phyloP scores from a whole-genome alignment of 2,329 filamentous ascomycete genomes.

The Xylariaceae sp. region DNA sequence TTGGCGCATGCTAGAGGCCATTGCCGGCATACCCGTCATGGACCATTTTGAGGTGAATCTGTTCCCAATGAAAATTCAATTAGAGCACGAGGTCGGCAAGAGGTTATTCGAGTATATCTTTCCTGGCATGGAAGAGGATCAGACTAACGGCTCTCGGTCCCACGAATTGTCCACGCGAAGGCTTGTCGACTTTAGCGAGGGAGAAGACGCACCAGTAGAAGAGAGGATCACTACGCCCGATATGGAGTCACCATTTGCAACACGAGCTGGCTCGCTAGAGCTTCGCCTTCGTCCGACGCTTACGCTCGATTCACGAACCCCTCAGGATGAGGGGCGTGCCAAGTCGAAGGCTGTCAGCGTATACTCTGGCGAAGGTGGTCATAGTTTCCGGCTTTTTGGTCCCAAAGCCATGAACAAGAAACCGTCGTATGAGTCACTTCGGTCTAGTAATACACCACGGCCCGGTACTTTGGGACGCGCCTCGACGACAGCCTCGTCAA shows the following conservation, averaged over 20 bases:
- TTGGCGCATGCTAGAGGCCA: slow-evolving; percentile 97
- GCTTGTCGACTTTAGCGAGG: slow-evolving; percentile 41
- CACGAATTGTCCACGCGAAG: slow-evolving; percentile 58
- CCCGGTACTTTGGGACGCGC: slow-evolving; percentile 42
- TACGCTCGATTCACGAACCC: slow-evolving; percentile 47
- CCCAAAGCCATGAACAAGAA: slow-evolving; percentile 48
- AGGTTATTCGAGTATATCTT: slow-evolving; percentile 97
- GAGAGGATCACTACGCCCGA: slow-evolving; percentile 29
- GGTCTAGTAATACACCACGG: slow-evolving; percentile 36
- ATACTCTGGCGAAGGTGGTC: slow-evolving; percentile 43
- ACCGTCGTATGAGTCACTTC: slow-evolving; percentile 54
- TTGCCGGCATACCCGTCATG: slow-evolving; percentile 94
- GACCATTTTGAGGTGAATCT: slow-evolving; percentile 94
- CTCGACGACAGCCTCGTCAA: slow-evolving; percentile 39
- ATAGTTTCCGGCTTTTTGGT: slow-evolving; percentile 51
- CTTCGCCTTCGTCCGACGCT: slow-evolving; percentile 80
- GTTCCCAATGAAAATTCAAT: slow-evolving; percentile 87
- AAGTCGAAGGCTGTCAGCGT: slow-evolving; percentile 48
- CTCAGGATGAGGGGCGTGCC: slow-evolving; percentile 25
- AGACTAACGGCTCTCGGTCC: slow-evolving; percentile 31
- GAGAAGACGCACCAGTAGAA: slow-evolving; percentile 43
- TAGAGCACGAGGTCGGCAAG: slow-evolving; percentile 89
- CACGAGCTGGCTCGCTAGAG: slow-evolving; percentile 71
- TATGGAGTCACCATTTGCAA: slow-evolving; percentile 52
- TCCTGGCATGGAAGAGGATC: slow-evolving; percentile 68